Evolutionary conservation across 2,329 filamentous ascomycete species (phyloP), one percentile per base, ranked within the genome.

Genomic region (Fusarium domesticum): DNA sequence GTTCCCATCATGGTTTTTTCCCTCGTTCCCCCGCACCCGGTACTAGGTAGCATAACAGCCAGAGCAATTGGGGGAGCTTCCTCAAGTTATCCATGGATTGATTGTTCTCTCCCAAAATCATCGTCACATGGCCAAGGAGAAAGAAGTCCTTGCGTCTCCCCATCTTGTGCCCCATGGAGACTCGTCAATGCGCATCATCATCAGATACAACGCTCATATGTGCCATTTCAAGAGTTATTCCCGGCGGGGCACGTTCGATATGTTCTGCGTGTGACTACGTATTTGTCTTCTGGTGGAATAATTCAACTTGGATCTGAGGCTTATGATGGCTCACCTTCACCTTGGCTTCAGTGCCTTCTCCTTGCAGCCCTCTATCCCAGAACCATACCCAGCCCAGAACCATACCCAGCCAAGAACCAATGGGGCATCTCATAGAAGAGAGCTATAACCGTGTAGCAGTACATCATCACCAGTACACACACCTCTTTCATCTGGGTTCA

Each of bases 401-500:
- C 23, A 28, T 8, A 8, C 10, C 14, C 5, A 11, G 14, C 23
- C 23, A 28, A 28, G 14, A 28, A 11, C 14, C 23, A 8, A 28
- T 12, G 4, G 4, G 23, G 20, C 20, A 23, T 12, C 23, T 28
- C 14, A 12, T 28, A 8, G 8, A 28, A 28, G 8, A 28, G 23
- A 11, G n/a, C 7, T 28, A 12, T 11, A 28, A 28, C 23, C 4
- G n/a, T n/a, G n/a, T n/a, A n/a, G n/a, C n/a, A n/a, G n/a, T 28
- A 28, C 23, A 28, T 28, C 23, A 28, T 28, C 23, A 10, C 23
- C 23, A 11, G 10, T 12, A 28, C 23, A 28, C 23, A 8, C 23
- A 28, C 23, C 23, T 28, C 7, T 28, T 28, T 12, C 56, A 76
- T 83, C 44, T 83, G 23, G 23, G 20, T 23, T 10, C 14, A 28